Evolutionary conservation across 176 grass and related monocot species (phyloP).

Genomic region (Stipa capillata): DNA sequence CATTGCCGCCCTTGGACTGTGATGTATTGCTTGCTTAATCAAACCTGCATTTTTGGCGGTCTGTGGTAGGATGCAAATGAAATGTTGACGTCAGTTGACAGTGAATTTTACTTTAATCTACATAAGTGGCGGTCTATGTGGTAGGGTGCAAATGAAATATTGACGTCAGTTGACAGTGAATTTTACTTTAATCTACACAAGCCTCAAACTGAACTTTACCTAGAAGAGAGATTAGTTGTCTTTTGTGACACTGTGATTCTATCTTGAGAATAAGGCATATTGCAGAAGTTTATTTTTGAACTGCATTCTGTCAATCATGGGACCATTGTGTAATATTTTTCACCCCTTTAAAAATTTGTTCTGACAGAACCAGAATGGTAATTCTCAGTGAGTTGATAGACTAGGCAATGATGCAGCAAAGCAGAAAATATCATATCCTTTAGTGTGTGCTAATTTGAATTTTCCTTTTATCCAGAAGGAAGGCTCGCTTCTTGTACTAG

Average conservation of each 20-base stretch:
- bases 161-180: background rate
- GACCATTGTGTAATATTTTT: background rate
- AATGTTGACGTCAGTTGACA: no score
- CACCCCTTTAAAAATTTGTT: background rate
- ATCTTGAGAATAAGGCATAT: background rate
- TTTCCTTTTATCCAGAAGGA: background rate
- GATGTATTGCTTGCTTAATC: background rate
- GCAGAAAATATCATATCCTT: background rate
- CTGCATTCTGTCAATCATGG: background rate
- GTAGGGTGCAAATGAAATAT: background rate
- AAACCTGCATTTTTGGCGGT: background rate
- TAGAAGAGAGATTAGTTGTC: background rate
- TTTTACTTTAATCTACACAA: background rate
- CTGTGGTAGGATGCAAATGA: no score
- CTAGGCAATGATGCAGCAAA: background rate
- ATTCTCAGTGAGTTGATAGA: background rate
- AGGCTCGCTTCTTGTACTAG: background rate
- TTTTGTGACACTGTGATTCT: background rate
- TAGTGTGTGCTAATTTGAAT: background rate
- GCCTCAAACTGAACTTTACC: background rate
- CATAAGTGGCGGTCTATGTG: background rate
- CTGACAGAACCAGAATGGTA: background rate
- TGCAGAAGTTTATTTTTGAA: background rate
- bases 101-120: no score
- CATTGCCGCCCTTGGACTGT: background rate